These are phyloP conservation scores for Cytospora chrysosperma DNA, from an alignment of 2,329 filamentous ascomycete genomes.

Conservation along the genomic window DNA sequence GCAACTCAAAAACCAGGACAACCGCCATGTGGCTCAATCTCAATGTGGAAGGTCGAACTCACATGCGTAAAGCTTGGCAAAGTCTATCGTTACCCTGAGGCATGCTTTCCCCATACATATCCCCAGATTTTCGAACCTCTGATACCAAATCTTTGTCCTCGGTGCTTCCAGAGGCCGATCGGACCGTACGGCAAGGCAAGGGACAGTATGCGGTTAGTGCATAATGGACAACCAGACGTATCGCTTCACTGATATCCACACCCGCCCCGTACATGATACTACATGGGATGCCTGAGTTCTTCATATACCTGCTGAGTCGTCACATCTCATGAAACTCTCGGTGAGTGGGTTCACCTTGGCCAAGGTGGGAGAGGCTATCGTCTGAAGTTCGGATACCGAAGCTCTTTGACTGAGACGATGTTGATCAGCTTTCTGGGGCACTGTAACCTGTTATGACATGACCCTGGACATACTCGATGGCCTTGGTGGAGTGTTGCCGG, in stretches of 20 bases:
- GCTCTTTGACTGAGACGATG: neutral
- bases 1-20: neutral
- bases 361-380: neutral
- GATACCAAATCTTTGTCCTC: neutral
- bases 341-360: neutral
- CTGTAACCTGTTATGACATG: neutral
- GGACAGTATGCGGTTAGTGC: neutral
- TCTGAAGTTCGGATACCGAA: neutral
- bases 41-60: neutral
- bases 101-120: neutral
- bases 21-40: neutral
- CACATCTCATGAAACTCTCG: neutral
- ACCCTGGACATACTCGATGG: neutral
- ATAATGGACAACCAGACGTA: neutral
- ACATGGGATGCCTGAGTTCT: neutral
- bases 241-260: neutral
- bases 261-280: neutral
- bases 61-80: neutral
- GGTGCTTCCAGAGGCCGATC: neutral
- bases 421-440: neutral
- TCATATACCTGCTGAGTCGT: neutral
- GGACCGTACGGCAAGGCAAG: neutral
- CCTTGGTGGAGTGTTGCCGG: neutral
- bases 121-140: neutral
- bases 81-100: neutral